Conservation (phyloP, 257 asterid species). For the Solanum ossicruentum region DNA sequence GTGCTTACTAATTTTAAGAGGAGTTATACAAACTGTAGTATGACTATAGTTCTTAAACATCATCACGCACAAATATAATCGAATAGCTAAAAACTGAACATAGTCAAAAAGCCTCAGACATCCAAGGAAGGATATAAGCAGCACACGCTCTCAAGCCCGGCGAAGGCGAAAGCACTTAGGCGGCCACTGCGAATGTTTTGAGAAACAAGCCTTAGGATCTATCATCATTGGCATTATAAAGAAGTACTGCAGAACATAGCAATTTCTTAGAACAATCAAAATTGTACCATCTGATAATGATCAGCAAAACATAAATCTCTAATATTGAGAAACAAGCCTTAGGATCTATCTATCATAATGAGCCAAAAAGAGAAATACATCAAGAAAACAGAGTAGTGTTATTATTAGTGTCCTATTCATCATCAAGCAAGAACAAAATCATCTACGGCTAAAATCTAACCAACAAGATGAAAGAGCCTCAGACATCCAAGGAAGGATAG, state of each 20-base stretch:
- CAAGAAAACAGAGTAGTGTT: background rate
- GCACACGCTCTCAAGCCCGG: conserved; percentile 47
- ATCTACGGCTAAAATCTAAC: background rate
- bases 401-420: background rate
- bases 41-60: background rate
- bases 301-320: conserved; percentile 10
- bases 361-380: background rate
- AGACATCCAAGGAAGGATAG: conserved; percentile 52
- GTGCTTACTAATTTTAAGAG: background rate
- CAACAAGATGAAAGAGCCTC: conserved; percentile 1
- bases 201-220: conserved; percentile 35
- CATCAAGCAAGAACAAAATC: background rate
- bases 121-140: conserved; percentile 43
- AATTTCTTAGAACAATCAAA: background rate
- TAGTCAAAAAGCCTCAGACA: conserved; percentile 30
- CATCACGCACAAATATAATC: background rate
- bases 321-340: no score
- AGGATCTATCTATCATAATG: no score
- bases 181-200: conserved; percentile 64
- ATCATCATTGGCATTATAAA: background rate
- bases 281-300: conserved; percentile 23
- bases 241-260: background rate
- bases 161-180: conserved; percentile 46
- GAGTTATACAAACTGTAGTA: background rate
- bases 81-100: background rate